phyloP scores from a whole-genome alignment of 441 rosid genomes.

The Populus hybrid region DNA sequence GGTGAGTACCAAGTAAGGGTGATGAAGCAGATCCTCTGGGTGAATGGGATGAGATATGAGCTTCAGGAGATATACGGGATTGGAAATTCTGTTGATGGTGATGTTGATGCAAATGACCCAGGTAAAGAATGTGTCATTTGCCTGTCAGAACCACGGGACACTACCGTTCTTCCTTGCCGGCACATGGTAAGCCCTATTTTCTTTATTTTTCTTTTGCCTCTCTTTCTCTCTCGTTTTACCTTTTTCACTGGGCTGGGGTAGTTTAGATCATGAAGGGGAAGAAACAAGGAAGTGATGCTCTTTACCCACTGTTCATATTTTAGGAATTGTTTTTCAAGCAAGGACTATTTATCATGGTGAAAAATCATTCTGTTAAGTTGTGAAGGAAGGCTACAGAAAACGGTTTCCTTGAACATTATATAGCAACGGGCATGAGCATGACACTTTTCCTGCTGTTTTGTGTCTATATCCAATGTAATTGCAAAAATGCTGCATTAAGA shows the following conservation, averaged over 20 bases:
- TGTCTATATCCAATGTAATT: background rate
- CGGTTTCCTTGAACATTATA: constrained; percentile 1
- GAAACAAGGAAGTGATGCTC: background rate
- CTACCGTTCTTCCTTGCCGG: constrained; percentile 92
- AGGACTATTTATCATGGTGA: background rate
- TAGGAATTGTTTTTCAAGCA: background rate
- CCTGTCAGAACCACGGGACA: constrained; percentile 91
- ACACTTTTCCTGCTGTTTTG: background rate
- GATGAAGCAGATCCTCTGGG: constrained; percentile 84
- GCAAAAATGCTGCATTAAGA: background rate
- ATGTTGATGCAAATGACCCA: constrained; percentile 71
- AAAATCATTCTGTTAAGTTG: background rate
- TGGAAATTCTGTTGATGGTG: constrained; percentile 75
- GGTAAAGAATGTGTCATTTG: constrained; percentile 97
- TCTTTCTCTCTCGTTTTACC: background rate
- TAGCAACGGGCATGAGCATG: background rate
- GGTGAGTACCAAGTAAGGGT: constrained; percentile 65
- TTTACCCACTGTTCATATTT: background rate
- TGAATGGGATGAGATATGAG: constrained; percentile 65
- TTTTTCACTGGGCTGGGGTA: background rate
- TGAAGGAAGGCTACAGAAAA: background rate
- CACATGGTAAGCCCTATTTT: constrained; percentile 64
- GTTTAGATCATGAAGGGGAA: background rate
- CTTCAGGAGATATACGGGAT: constrained; percentile 95
- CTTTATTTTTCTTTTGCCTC: constrained; percentile 7